Evolutionary conservation across 2,329 filamentous ascomycete species (phyloP), one percentile per base, ranked within the genome.

Genomic region (Phaeosphaeria sp.): DNA sequence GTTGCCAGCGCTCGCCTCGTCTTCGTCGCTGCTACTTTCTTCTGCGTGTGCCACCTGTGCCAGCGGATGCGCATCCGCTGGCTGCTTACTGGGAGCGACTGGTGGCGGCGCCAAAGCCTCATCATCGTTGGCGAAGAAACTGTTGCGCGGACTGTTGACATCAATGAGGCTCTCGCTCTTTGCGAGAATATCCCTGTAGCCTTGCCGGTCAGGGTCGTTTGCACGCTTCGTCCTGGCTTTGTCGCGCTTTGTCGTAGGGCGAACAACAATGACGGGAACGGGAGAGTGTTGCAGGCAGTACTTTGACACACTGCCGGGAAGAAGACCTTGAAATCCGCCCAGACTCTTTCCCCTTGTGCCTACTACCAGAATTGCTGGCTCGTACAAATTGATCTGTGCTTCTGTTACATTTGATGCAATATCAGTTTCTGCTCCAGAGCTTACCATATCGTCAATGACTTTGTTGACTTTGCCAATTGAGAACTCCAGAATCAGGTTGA

Each of bases 231-330:
- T 85, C 78, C 95, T 96, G 80, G 96, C 96, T 79, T 95, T 95
- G 72, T 91, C 87, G 20, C 93, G 89, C 79, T 96, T 96, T 60
- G 91, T 90, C 30, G 90, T 90, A 36, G 93, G 93, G 3, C 93
- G 87, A 10, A 97, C 93, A 30, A 97, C 93, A 27, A 97, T 93
- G 7, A 97, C 93, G 0, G 93, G 93, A 1, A 97, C 91, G 0
- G 93, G 93, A 1, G 91, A 96, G 75, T 96, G 93, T 73, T 97
- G 93, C 13, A 97, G 84, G 71, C 93, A 97, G 78, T 97, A 97
- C 74, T 97, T 97, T 23, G 92, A 96, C 46, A 97, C 93, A 0
- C 91, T 95, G 63, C 92, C 95, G 49, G 91, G 92, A 43, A 97
- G 85, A 27, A 97, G 82, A 48, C 92, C 91, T 73, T 96, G 93